A percentile compares a stretch with the other conserved stretches of the same genome.
These are phyloP conservation scores for Globisporangium paddicum DNA, from an alignment of 352 stramenopile genomes.

Conservation along the genomic window DNA sequence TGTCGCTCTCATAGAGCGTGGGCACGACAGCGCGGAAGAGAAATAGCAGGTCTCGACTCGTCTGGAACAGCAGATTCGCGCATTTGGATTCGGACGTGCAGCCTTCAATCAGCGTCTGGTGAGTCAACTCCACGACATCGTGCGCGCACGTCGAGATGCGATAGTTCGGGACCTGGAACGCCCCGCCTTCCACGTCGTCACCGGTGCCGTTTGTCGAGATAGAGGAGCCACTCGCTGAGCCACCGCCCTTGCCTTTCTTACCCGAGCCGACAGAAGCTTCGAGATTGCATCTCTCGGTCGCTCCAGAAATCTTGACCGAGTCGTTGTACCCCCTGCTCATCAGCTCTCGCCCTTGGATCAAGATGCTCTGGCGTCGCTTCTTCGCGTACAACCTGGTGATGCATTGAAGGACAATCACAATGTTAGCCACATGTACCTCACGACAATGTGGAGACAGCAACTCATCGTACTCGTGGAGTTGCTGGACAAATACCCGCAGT, in stretches of 20 bases:
- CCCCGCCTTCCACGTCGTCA: conserved; percentile 43
- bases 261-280: conserved; percentile 25
- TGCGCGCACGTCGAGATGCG: conserved; percentile 47
- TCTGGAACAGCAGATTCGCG: conserved; percentile 70
- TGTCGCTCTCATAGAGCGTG: conserved; percentile 61
- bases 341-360: conserved; percentile 41
- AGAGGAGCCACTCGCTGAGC: conserved; percentile 2
- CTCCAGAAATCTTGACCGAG: conserved; percentile 46
- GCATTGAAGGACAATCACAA: not conserved
- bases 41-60: conserved; percentile 68
- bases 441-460: not conserved
- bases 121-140: conserved; percentile 55
- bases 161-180: conserved; percentile 65
- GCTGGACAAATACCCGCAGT: conserved; percentile 46
- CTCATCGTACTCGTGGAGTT: conserved; percentile 54
- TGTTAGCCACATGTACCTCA: not conserved
- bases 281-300: conserved; percentile 53
- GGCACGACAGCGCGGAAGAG: conserved; percentile 65
- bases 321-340: conserved; percentile 61
- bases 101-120: conserved; percentile 61
- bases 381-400: conserved; percentile 54
- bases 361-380: conserved; percentile 57
- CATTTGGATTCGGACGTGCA: conserved; percentile 36
- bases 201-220: conserved; percentile 2
- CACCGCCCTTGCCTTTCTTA: conserved; percentile 30